phyloP scores from a whole-genome alignment of 306 rosid species.

The Fragaria nilgerrensis region DNA sequence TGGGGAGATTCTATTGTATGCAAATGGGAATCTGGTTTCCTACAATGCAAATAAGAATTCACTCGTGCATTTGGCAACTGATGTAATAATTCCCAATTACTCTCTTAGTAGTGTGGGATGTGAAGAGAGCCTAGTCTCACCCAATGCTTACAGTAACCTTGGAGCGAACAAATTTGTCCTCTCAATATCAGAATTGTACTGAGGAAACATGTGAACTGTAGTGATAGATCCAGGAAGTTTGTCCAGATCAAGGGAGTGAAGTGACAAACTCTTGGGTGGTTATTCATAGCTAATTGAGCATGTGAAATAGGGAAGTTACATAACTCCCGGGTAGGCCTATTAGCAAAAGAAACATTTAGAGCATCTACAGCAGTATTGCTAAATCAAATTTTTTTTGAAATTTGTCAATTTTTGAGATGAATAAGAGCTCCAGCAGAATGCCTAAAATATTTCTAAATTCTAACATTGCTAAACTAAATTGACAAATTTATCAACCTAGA shows the following conservation, averaged over 20 bases:
- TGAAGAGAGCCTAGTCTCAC: background rate
- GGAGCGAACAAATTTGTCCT: background rate
- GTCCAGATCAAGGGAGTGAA: background rate
- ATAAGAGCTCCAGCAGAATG: too few species aligned
- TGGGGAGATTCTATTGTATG: background rate
- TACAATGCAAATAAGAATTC: background rate
- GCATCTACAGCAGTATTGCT: too few species aligned
- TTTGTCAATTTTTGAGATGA: too few species aligned
- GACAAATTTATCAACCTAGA: too few species aligned
- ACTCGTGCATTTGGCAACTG: too few species aligned
- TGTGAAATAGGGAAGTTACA: too few species aligned
- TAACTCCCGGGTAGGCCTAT: background rate
- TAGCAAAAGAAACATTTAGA: too few species aligned
- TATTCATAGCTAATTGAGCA: background rate
- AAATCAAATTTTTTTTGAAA: too few species aligned
- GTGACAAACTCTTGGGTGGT: background rate
- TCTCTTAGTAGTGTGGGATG: background rate
- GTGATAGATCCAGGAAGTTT: background rate
- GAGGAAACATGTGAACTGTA: background rate
- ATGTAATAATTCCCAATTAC: too few species aligned
- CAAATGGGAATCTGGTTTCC: background rate
- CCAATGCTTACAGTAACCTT: background rate
- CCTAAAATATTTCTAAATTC: too few species aligned
- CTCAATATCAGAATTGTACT: background rate
- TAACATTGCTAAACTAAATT: too few species aligned